These are phyloP conservation scores for Coniochaeta prunicola DNA, from an alignment of 2,329 filamentous ascomycete species.

Conservation along the genomic window DNA sequence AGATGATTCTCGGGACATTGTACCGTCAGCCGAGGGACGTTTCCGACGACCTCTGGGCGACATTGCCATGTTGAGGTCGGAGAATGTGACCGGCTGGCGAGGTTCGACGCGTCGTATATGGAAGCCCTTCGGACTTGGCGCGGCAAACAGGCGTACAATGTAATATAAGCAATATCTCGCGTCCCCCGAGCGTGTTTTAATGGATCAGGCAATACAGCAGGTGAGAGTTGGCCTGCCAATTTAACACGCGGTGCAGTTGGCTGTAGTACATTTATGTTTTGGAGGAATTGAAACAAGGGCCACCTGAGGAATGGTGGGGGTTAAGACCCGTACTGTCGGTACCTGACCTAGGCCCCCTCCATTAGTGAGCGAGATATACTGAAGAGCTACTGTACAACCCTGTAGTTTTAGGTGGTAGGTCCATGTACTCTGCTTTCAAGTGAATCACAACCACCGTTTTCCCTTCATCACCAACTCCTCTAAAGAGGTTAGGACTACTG, in stretches of 20 bases:
- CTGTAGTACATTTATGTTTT: not conserved
- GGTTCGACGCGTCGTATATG: not conserved
- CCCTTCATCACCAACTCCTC: not conserved
- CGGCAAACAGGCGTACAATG: not conserved
- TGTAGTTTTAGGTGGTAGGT: no score
- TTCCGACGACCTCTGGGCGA: not conserved
- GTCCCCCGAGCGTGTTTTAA: not conserved
- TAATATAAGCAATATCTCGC: not conserved
- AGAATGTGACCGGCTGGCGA: not conserved
- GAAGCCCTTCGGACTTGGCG: not conserved
- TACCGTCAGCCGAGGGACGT: not conserved
- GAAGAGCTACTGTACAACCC: no score
- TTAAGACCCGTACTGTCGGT: not conserved
- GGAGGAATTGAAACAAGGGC: not conserved
- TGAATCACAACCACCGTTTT: not conserved
- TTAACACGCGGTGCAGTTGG: not conserved
- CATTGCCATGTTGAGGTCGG: not conserved
- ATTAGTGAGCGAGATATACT: no score
- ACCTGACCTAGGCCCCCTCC: no score
- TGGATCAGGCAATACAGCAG: not conserved
- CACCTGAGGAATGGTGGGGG: not conserved
- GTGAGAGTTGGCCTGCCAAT: not conserved
- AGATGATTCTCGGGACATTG: not conserved
- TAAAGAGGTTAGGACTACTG: not conserved
- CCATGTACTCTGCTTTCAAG: not conserved